Evolutionary conservation across 2,329 filamentous ascomycete genomes (phyloP).

Genomic region (Capronia epimyces): DNA sequence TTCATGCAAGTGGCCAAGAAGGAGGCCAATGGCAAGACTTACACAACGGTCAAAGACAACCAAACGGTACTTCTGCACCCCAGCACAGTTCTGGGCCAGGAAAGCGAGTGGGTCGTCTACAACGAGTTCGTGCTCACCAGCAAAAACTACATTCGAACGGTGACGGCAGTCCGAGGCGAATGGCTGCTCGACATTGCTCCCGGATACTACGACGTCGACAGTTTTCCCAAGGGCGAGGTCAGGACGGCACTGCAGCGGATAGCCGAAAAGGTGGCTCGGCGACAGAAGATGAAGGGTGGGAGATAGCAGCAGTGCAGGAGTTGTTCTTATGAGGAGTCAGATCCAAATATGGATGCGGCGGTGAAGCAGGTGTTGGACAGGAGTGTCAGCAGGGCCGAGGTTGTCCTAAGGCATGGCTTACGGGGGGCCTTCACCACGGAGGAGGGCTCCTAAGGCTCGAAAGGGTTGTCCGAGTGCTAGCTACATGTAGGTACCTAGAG

Average conservation of each 20-base stretch:
- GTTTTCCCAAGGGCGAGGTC: conserved; percentile 80
- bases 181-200: conserved; percentile 95
- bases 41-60: conserved; percentile 93
- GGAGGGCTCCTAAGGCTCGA: too few species aligned
- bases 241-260: conserved; percentile 59
- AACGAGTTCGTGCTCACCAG: conserved; percentile 97
- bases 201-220: conserved; percentile 78
- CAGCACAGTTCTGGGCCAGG: conserved; percentile 78
- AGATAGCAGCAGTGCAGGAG: conserved; percentile 2
- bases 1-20: conserved; percentile 99
- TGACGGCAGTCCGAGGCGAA: conserved; percentile 85
- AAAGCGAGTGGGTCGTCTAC: conserved; percentile 95
- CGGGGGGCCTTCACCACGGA: too few species aligned
- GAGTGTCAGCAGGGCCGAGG: too few species aligned
- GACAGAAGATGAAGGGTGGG: conserved; percentile 42
- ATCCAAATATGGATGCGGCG: background rate
- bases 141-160: conserved; percentile 95
- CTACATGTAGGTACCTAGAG: too few species aligned
- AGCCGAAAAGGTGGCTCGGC: conserved; percentile 51
- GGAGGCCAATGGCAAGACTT: conserved; percentile 80
- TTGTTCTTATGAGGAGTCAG: background rate
- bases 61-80: conserved; percentile 91
- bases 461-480: too few species aligned
- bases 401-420: too few species aligned
- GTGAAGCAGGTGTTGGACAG: background rate